Evolutionary conservation across 495 filamentous ascomycete genomes (phyloP).

Genomic region (Schizothecium vesticola): DNA sequence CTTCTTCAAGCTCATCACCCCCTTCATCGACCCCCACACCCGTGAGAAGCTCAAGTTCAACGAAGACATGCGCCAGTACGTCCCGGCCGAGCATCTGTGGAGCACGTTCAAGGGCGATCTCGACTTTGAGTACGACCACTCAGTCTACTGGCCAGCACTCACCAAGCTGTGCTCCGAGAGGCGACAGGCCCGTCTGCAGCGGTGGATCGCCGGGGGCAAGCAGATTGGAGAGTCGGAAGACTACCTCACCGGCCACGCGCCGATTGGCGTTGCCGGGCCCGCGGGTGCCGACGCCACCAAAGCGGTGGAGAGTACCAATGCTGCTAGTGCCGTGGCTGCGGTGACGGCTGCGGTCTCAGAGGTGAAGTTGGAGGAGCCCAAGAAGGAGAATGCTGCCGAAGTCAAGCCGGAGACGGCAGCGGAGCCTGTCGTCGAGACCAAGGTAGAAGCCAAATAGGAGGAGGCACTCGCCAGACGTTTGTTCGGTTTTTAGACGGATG

Average conservation of each 20-base stretch:
- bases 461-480: background rate
- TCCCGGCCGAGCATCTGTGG: conserved; percentile 75
- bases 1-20: conserved; percentile 92
- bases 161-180: conserved; percentile 58
- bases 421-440: conserved; percentile 1
- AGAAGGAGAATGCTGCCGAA: background rate
- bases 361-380: conserved; percentile 1
- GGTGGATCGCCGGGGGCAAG: conserved; percentile 76
- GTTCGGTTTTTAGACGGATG: background rate
- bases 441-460: conserved; percentile 3
- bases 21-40: conserved; percentile 92
- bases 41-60: conserved; percentile 93
- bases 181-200: conserved; percentile 50
- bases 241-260: conserved; percentile 48
- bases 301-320: background rate
- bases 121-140: conserved; percentile 84
- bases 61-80: conserved; percentile 70
- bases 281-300: background rate
- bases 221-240: conserved; percentile 77
- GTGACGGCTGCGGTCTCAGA: background rate
- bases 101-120: conserved; percentile 58
- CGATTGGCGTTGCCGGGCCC: conserved; percentile 18
- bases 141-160: conserved; percentile 82
- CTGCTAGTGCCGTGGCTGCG: background rate
- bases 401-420: background rate